A percentile compares a stretch with the other conserved stretches of the same genome.
phyloP scores from a whole-genome alignment of 2,329 filamentous ascomycete genomes.

The Phialemonium atrogriseum region DNA sequence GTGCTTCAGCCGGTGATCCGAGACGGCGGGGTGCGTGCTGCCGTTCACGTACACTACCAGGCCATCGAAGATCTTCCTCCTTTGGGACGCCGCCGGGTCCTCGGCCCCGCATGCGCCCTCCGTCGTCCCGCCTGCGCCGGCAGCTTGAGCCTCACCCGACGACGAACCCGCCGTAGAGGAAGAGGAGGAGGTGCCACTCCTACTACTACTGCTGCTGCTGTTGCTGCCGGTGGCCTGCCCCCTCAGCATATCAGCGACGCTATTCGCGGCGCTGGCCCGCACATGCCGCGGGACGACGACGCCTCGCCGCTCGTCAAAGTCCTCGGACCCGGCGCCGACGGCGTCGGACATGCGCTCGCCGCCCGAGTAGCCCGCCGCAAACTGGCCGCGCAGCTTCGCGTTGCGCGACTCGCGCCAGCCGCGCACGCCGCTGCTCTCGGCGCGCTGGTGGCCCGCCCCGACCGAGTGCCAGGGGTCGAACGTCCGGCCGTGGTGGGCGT shows the following conservation, averaged over 20 bases:
- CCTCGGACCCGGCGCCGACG: conserved; percentile 54
- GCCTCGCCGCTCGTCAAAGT: conserved; percentile 38
- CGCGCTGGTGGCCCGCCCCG: conserved; percentile 70
- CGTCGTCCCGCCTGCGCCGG: conserved; percentile 25
- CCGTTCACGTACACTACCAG: conserved; percentile 81
- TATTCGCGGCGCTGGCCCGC: conserved; percentile 29
- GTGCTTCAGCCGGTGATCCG: conserved; percentile 79
- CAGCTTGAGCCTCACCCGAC: no score
- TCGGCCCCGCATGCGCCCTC: conserved; percentile 39
- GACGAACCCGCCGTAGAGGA: no score
- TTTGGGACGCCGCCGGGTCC: conserved; percentile 22
- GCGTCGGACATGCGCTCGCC: conserved; percentile 55
- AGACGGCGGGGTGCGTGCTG: conserved; percentile 71
- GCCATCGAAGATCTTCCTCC: conserved; percentile 54
- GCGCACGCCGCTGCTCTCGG: conserved; percentile 58
- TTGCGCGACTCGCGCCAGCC: conserved; percentile 65
- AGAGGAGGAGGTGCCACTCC: conserved; percentile 8
- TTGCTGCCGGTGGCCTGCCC: conserved; percentile 27
- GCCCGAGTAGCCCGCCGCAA: conserved; percentile 47
- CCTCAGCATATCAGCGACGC: conserved; percentile 46
- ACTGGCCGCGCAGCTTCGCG: conserved; percentile 63
- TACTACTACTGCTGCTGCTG: neutral
- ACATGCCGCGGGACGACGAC: conserved; percentile 34
- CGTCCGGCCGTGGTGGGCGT: conserved; percentile 31
- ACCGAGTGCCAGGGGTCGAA: conserved; percentile 69